A percentile compares a stretch with the other conserved stretches of the same genome.
Conservation (phyloP, 805 yeast species). For the Pichia heedii region DNA sequence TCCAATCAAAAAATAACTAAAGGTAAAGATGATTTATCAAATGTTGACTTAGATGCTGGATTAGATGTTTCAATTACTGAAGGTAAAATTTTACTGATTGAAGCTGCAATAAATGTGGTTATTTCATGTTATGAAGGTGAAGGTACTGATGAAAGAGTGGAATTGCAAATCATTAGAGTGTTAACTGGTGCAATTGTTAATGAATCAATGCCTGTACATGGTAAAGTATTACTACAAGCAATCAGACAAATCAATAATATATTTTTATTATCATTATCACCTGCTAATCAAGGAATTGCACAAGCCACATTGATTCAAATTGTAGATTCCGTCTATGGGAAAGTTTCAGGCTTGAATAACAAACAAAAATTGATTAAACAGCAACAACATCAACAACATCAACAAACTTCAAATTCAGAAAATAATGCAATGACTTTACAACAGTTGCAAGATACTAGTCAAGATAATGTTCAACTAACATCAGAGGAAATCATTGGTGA, state of each 20-base stretch:
- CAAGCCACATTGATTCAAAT: constrained; percentile 93
- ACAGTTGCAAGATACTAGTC: constrained; percentile 45
- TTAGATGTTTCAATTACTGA: constrained; percentile 27
- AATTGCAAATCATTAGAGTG: constrained; percentile 88
- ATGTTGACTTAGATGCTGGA: constrained; percentile 36
- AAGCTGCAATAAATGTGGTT: constrained; percentile 76
- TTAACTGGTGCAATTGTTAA: constrained; percentile 80
- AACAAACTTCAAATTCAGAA: neutral
- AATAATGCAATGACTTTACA: constrained; percentile 40
- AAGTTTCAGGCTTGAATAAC: constrained; percentile 29
- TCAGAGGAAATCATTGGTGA: constrained; percentile 36
- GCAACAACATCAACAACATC: neutral
- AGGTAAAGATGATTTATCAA: neutral
- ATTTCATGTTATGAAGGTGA: constrained; percentile 86
- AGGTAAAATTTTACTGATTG: constrained; percentile 51
- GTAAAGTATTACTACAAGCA: constrained; percentile 79
- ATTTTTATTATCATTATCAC: constrained; percentile 72
- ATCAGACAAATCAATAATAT: constrained; percentile 90
- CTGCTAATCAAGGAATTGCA: constrained; percentile 85
- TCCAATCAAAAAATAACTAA: constrained; percentile 14
- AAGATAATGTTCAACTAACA: constrained; percentile 45
- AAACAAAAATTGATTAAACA: neutral
- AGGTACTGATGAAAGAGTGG: constrained; percentile 81
- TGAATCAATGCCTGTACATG: constrained; percentile 78
- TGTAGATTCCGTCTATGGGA: constrained; percentile 75